phyloP scores from a whole-genome alignment of 2,329 filamentous ascomycete genomes.

The Fusarium sp. region DNA sequence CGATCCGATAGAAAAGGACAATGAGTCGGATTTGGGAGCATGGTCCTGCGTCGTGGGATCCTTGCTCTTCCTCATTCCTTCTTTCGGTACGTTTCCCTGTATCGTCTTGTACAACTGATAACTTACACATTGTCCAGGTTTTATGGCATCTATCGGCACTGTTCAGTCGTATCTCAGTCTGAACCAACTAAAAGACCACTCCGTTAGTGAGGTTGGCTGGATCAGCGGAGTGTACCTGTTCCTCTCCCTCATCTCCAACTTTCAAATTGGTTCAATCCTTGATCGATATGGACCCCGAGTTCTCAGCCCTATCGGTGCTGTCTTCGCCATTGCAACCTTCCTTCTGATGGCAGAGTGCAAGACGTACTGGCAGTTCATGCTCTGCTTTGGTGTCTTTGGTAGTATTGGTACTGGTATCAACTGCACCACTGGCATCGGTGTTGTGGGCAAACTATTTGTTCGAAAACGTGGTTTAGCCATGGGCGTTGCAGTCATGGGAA shows the following conservation, averaged over 20 bases:
- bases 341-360: constrained; percentile 62
- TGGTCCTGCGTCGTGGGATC: constrained; percentile 37
- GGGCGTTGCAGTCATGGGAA: constrained; percentile 32
- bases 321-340: constrained; percentile 55
- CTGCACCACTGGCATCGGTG: constrained; percentile 51
- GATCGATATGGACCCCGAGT: constrained; percentile 61
- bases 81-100: not conserved
- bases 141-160: constrained; percentile 62
- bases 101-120: accelerated
- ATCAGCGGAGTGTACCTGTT: constrained; percentile 62
- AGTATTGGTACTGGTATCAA: constrained; percentile 58
- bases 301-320: constrained; percentile 55
- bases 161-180: constrained; percentile 61
- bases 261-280: constrained; percentile 63
- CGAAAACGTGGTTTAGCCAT: constrained; percentile 30
- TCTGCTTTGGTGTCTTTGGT: constrained; percentile 59
- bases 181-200: constrained; percentile 59
- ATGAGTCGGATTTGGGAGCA: constrained; percentile 23
- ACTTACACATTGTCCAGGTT: constrained; percentile 49
- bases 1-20: not conserved
- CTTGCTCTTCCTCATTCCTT: constrained; percentile 31
- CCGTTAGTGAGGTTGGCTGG: constrained; percentile 62
- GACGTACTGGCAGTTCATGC: constrained; percentile 63
- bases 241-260: constrained; percentile 59
- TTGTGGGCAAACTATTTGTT: constrained; percentile 48